A percentile compares a stretch with the other conserved stretches of the same genome.
Conservation (phyloP, 306 rosid genomes). For the Castanea mollissima region DNA sequence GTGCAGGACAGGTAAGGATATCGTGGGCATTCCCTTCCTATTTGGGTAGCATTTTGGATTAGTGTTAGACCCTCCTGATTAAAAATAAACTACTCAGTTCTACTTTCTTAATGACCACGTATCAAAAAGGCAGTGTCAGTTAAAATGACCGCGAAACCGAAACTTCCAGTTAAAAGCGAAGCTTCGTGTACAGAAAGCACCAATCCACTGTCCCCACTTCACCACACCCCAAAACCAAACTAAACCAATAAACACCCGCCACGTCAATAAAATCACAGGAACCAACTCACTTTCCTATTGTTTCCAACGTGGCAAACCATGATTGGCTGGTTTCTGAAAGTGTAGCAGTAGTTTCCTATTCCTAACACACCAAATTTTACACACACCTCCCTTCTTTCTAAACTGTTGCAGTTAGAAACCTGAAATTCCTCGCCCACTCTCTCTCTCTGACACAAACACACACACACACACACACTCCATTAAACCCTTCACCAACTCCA, state of each 20-base stretch:
- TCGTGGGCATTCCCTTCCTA: no score
- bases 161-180: slow-evolving; percentile 8
- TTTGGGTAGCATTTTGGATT: no score
- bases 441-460: background rate
- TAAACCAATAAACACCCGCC: background rate
- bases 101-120: background rate
- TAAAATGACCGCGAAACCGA: slow-evolving; percentile 5
- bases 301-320: background rate
- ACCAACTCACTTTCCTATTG: background rate
- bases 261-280: background rate
- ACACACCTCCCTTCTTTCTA: background rate
- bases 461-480: slow-evolving; percentile 3
- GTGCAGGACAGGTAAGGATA: no score
- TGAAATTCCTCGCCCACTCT: slow-evolving; percentile 18
- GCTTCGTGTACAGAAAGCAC: background rate
- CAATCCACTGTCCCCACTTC: background rate
- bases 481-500: slow-evolving; percentile 30
- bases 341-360: background rate
- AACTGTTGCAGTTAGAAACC: slow-evolving; percentile 36
- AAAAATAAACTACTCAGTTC: no score
- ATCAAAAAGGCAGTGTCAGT: background rate
- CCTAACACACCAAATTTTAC: background rate
- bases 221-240: rapidly evolving
- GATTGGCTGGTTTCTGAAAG: background rate
- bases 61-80: no score